Conservation (phyloP, 83 land plant species). For the Isoetes engelmannii region DNA sequence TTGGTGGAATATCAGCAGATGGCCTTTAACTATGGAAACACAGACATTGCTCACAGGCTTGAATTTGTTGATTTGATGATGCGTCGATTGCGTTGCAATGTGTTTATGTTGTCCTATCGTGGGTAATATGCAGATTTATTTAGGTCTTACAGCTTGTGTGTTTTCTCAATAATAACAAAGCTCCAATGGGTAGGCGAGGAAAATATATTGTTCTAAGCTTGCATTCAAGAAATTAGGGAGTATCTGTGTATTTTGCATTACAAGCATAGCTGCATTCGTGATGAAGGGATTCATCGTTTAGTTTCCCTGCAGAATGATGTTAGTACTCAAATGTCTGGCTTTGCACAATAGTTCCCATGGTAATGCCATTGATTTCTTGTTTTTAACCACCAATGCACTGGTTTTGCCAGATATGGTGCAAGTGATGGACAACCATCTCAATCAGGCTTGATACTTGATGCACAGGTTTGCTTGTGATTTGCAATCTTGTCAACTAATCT, state of each 20-base stretch:
- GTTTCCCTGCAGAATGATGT: no score
- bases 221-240: no score
- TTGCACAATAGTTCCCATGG: no score
- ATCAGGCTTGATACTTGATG: conserved; percentile 76
- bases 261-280: no score
- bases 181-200: no score
- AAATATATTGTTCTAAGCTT: no score
- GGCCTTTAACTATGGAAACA: conserved; percentile 24
- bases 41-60: conserved; percentile 97
- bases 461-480: conserved; percentile 58
- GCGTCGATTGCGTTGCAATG: conserved; percentile 76
- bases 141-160: no score
- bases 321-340: no score
- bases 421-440: conserved; percentile 95
- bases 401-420: conserved; percentile 68
- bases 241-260: no score
- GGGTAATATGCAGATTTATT: conserved; percentile 39
- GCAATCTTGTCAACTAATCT: neutral
- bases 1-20: no score
- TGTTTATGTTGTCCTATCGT: conserved; percentile 96
- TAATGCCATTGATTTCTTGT: no score
- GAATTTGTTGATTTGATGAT: conserved; percentile 75
- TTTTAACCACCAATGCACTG: neutral
- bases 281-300: no score
- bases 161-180: neutral